phyloP scores from a whole-genome alignment of 1,139 yeast species.

The Kurtzmaniella quercitrusa region DNA sequence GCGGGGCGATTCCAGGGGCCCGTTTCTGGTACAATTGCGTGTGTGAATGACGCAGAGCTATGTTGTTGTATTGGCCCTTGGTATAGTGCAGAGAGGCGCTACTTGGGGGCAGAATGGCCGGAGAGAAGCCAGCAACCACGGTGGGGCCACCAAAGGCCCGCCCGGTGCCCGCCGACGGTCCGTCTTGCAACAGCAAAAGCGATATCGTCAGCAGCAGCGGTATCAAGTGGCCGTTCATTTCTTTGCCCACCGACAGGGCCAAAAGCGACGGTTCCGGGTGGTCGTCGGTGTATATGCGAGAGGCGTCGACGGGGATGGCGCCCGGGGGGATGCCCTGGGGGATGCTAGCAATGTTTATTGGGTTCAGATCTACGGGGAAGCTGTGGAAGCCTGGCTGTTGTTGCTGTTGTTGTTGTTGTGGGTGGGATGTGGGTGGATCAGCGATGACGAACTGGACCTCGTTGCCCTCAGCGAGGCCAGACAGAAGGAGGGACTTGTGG shows the following conservation, averaged over 20 bases:
- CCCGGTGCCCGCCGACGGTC: constrained; percentile 1
- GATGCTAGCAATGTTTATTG: not conserved
- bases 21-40: constrained; percentile 7
- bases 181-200: constrained; percentile 39
- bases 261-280: constrained; percentile 52
- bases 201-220: constrained; percentile 56
- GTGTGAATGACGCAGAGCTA: constrained; percentile 6
- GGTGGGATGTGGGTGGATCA: not conserved
- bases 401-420: no score
- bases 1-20: constrained; percentile 2
- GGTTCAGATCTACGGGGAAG: not conserved
- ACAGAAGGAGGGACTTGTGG: constrained; percentile 2
- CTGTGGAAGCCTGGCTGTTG: not conserved
- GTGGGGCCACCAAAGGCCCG: constrained; percentile 3
- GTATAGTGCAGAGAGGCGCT: not conserved
- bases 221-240: constrained; percentile 43
- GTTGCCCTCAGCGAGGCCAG: constrained; percentile 1
- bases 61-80: constrained; percentile 5
- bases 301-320: not conserved
- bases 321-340: not conserved
- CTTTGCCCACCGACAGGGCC: constrained; percentile 53
- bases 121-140: constrained; percentile 3
- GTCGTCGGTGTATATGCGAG: constrained; percentile 18
- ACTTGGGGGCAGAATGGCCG: constrained; percentile 5
- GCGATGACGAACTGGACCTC: not conserved